A percentile compares a stretch with the other conserved stretches of the same genome.
Conservation (phyloP, 441 rosid genomes). For the Adansonia madagascariensis region DNA sequence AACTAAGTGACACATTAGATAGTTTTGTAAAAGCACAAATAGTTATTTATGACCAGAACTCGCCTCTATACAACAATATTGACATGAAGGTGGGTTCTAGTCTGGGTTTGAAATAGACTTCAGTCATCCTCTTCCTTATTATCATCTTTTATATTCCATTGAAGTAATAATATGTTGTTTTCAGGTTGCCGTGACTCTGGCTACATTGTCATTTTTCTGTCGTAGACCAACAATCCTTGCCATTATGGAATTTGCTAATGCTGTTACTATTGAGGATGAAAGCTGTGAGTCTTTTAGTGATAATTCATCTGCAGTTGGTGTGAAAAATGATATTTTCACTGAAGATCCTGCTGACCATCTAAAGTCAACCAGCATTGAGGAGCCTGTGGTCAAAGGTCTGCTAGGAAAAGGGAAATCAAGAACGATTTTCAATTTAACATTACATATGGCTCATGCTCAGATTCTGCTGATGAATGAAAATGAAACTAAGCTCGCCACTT, state of each 20-base stretch:
- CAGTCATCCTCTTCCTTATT: neutral
- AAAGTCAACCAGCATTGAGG: slow-evolving; percentile 39
- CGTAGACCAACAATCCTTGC: slow-evolving; percentile 97
- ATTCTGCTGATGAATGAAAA: slow-evolving; percentile 93
- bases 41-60: slow-evolving; percentile 73
- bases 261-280: slow-evolving; percentile 70
- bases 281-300: slow-evolving; percentile 62
- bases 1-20: slow-evolving; percentile 56
- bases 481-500: slow-evolving; percentile 83
- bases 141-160: slow-evolving; percentile 7
- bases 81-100: slow-evolving; percentile 72
- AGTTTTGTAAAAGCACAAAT: slow-evolving; percentile 98
- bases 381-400: slow-evolving; percentile 79
- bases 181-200: slow-evolving; percentile 82
- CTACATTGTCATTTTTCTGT: slow-evolving; percentile 92
- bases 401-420: slow-evolving; percentile 96
- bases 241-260: slow-evolving; percentile 84
- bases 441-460: slow-evolving; percentile 94
- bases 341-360: slow-evolving; percentile 53
- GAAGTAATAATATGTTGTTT: slow-evolving; percentile 24
- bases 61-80: slow-evolving; percentile 67
- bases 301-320: slow-evolving; percentile 52
- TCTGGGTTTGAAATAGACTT: slow-evolving; percentile 21
- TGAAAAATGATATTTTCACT: slow-evolving; percentile 44
- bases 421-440: slow-evolving; percentile 71